Base-by-base conservation (phyloP, 2,329 filamentous ascomycete genomes). In the Fusarium sp. region DNA sequence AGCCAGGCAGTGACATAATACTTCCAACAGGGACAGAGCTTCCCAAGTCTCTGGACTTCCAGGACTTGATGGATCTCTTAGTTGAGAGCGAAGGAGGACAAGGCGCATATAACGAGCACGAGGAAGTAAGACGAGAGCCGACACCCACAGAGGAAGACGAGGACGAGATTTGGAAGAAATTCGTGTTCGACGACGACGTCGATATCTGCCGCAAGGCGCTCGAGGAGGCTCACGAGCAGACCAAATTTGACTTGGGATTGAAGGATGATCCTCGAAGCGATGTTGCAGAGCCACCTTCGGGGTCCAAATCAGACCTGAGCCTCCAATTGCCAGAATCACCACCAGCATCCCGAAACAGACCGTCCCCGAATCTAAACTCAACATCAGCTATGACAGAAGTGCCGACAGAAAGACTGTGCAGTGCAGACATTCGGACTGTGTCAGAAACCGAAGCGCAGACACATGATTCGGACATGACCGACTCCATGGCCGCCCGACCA, bases 141-240 rank as follows among this genome's bases (percentile, higher is more conserved):
- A 34, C 11, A 23, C 15, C 18, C 27, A 52, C 63, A 30, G 66
- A 70, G 16, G 69, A 77, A 34, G 73, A 76, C 10, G 73, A 78
- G 37, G 74, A 78, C 23, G 72, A 75, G 39, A 62, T 77, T 7
- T 79, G 73, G 77, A 77, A 73, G 59, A 74, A 36, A 46, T 78
- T 78, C 59, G 54, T 79, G 23, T 68, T 75, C 15, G 73, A 76
- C 47, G 66, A 72, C 9, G 47, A 34, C 11, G 27, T 52, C 7
- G 72, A 75, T 41, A 69, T 71, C 12, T 59, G 37, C 12, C 64
- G 61, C n/a, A 65, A 59, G 59, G 75, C 76, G 47, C 41, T 55
- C 13, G 50, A 69, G 16, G 68, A 75, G 53, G 74, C 73, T 28
- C 51, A 66, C 8, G 60, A 68, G 43, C 68, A 76, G 48, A 73